These are phyloP conservation scores for barley (Hordeum vulgare) DNA, from an alignment of 176 grass and related monocot genomes.

Conservation along the genomic window DNA sequence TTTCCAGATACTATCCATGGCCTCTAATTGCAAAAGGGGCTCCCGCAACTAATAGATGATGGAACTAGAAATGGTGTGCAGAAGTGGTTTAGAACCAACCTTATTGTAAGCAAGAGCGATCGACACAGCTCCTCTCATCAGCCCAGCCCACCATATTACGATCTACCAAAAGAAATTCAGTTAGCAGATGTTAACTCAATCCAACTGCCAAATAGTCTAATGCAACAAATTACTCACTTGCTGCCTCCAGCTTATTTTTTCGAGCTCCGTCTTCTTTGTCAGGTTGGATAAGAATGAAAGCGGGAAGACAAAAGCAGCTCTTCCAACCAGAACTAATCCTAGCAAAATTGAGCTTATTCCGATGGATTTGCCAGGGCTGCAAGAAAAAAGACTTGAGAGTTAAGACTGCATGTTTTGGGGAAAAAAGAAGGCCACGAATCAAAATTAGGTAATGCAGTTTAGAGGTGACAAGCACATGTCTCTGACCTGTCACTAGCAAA, in stretches of 20 bases:
- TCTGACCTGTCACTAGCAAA: conserved; percentile 76
- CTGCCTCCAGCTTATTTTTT: conserved; percentile 79
- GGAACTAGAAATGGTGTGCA: too few relatives aligned
- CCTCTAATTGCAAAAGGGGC: background rate
- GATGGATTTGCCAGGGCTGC: conserved; percentile 86
- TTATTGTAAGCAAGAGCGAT: conserved; percentile 99
- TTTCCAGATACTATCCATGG: background rate
- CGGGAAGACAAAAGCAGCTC: conserved; percentile 98
- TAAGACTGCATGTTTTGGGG: background rate
- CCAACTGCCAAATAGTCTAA: background rate
- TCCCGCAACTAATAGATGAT: background rate
- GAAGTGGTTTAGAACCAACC: conserved; percentile 51
- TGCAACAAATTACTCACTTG: conserved; percentile 44
- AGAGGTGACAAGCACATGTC: conserved; percentile 1
- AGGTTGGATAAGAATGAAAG: conserved; percentile 90
- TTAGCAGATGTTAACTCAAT: conserved; percentile 1
- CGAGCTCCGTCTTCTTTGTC: conserved; percentile 49
- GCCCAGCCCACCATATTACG: conserved; percentile 95
- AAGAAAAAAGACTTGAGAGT: conserved; percentile 12
- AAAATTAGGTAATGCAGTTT: background rate
- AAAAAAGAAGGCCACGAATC: background rate
- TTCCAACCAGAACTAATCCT: conserved; percentile 78
- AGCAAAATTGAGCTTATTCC: conserved; percentile 85
- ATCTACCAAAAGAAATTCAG: conserved; percentile 42
- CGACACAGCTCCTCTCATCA: conserved; percentile 99